These are phyloP conservation scores for Microbotryum lychnidis-dioicae DNA, from an alignment of 1,284 basidiomycete genomes.

Conservation along the genomic window DNA sequence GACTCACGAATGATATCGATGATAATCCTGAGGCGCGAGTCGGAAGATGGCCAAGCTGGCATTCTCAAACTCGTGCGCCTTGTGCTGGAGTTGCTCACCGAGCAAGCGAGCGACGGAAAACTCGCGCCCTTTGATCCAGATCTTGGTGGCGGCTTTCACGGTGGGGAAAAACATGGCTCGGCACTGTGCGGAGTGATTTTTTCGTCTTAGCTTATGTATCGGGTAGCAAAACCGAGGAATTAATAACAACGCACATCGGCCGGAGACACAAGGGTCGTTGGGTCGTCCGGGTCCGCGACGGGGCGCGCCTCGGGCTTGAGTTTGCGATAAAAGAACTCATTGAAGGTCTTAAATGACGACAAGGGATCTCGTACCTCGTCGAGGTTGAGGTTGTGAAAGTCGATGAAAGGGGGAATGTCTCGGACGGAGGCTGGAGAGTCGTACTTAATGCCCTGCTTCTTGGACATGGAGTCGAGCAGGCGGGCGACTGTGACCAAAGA, in stretches of 20 bases:
- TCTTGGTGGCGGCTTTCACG: slow-evolving; percentile 68
- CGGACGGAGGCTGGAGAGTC: slow-evolving; percentile 72
- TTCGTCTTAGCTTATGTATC: too few species aligned
- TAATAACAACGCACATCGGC: slow-evolving; percentile 52
- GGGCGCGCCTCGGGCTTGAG: slow-evolving; percentile 76
- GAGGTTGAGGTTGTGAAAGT: slow-evolving; percentile 77
- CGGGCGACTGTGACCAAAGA: slow-evolving; percentile 51
- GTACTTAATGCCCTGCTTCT: slow-evolving; percentile 93
- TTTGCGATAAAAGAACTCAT: slow-evolving; percentile 80
- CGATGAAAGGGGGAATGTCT: slow-evolving; percentile 80
- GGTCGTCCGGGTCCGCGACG: slow-evolving; percentile 61
- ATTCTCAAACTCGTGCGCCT: slow-evolving; percentile 61
- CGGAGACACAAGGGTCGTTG: slow-evolving; percentile 67
- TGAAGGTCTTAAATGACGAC: slow-evolving; percentile 58
- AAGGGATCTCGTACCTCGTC: slow-evolving; percentile 55
- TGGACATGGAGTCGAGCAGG: slow-evolving; percentile 76
- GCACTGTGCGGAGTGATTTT: slow-evolving; percentile 44
- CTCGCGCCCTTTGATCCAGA: slow-evolving; percentile 97
- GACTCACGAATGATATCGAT: slow-evolving; percentile 51
- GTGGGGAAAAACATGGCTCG: slow-evolving; percentile 87
- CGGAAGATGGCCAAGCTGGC: slow-evolving; percentile 79
- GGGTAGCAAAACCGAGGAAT: too few species aligned
- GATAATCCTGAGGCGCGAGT: slow-evolving; percentile 89
- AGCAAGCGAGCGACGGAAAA: slow-evolving; percentile 73
- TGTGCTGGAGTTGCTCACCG: slow-evolving; percentile 63